A percentile compares a stretch with the other conserved stretches of the same genome.
Evolutionary conservation across 495 filamentous ascomycete genomes (phyloP).

Genomic region (Penicillium angulare): DNA sequence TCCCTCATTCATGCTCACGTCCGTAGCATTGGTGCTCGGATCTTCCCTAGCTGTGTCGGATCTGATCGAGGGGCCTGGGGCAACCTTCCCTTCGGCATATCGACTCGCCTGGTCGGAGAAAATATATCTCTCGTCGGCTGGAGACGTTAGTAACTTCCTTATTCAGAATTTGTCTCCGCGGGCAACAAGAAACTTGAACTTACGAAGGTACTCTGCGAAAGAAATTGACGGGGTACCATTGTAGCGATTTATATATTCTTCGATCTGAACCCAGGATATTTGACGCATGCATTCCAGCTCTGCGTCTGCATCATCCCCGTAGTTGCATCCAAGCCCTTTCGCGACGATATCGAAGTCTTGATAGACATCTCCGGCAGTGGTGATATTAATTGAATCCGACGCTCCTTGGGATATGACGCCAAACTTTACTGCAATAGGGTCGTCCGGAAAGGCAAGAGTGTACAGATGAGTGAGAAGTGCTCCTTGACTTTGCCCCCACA

Average conservation of each 20-base stretch:
- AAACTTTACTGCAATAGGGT: not conserved
- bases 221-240: constrained; percentile 16
- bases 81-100: constrained; percentile 14
- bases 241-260: constrained; percentile 31
- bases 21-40: constrained; percentile 32
- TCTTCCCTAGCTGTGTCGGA: constrained; percentile 43
- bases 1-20: constrained; percentile 17
- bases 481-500: not conserved
- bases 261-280: constrained; percentile 33
- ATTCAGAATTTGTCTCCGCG: no score
- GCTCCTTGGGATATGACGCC: constrained; percentile 15
- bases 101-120: constrained; percentile 40
- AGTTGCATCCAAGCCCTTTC: constrained; percentile 40
- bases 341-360: constrained; percentile 46
- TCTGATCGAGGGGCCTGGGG: constrained; percentile 34
- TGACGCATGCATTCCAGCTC: constrained; percentile 46
- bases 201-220: constrained; percentile 15
- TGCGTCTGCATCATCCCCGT: constrained; percentile 29
- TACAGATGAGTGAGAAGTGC: not conserved
- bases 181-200: not conserved
- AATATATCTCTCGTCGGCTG: constrained; percentile 22
- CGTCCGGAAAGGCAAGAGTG: not conserved
- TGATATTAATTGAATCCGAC: constrained; percentile 1
- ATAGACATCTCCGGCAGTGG: constrained; percentile 15
- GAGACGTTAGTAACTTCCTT: constrained; percentile 1